A percentile compares a stretch with the other conserved stretches of the same genome.
Evolutionary conservation across 139 green algal species (phyloP).

Genomic region (Pleodorina starrii): DNA sequence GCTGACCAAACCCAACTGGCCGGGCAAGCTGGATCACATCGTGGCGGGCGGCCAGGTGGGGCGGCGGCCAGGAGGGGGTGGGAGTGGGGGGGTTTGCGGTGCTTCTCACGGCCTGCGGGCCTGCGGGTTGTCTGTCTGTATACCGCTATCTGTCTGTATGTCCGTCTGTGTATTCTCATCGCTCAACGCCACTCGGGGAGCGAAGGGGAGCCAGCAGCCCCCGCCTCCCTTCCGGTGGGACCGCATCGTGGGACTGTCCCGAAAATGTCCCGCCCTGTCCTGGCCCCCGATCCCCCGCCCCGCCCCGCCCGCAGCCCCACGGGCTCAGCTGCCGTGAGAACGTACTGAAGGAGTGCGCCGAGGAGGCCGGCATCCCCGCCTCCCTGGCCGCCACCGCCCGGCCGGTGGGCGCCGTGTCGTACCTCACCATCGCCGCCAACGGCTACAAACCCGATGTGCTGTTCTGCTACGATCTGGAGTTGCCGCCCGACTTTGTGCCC

Average conservation of each 20-base stretch:
- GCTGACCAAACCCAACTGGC: conserved; percentile 83
- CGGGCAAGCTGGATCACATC: conserved; percentile 95
- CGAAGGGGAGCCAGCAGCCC: too few relatives aligned
- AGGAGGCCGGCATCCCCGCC: conserved; percentile 92
- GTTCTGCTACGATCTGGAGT: conserved; percentile 93
- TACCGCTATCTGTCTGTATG: too few relatives aligned
- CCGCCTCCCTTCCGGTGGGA: too few relatives aligned
- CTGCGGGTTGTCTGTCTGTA: too few relatives aligned
- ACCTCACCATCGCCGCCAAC: conserved; percentile 61
- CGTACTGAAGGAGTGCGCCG: conserved; percentile 94
- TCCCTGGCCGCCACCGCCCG: conserved; percentile 72
- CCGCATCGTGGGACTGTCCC: too few relatives aligned
- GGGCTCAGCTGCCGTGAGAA: conserved; percentile 84
- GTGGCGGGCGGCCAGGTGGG: conserved; percentile 90
- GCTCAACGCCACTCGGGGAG: too few relatives aligned
- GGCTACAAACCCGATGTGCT: conserved; percentile 94
- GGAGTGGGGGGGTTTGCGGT: not conserved
- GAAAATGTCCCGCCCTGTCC: not conserved
- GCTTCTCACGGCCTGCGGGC: too few relatives aligned
- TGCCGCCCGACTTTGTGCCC: conserved; percentile 90
- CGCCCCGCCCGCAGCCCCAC: conserved; percentile 80
- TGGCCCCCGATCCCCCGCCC: not conserved
- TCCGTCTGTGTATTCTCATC: too few relatives aligned
- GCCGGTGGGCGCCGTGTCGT: conserved; percentile 73
- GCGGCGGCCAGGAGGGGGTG: too few relatives aligned